These are phyloP conservation scores for Secale cereale DNA, from an alignment of 176 grass and related monocot species.

Conservation along the genomic window DNA sequence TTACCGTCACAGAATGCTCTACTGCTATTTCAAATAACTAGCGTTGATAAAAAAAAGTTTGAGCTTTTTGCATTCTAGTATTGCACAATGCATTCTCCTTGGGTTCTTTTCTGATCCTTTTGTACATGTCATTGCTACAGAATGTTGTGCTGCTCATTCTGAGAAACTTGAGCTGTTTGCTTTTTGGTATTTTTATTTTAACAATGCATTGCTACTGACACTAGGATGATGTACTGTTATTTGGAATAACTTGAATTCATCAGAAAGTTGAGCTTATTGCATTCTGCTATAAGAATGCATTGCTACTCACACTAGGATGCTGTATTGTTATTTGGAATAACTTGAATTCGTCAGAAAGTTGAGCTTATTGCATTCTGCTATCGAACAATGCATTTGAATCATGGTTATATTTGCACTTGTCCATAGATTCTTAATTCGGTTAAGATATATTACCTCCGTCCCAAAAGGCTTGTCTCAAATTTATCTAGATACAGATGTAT, in stretches of 20 bases:
- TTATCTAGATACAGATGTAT: too few species aligned
- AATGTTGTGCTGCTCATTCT: too few species aligned
- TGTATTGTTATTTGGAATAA: not conserved
- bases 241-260: not conserved
- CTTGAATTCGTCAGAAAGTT: not conserved
- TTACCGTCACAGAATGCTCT: not conserved
- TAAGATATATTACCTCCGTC: not conserved
- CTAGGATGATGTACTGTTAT: not conserved
- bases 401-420: not conserved
- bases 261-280: not conserved
- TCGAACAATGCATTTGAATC: not conserved
- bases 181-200: not conserved
- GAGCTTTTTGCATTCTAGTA: not conserved
- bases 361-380: not conserved
- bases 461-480: too few species aligned
- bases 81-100: too few species aligned
- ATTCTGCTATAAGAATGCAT: not conserved
- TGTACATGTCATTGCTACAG: too few species aligned
- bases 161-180: not conserved
- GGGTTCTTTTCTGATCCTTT: too few species aligned
- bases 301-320: too few species aligned
- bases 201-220: too few species aligned
- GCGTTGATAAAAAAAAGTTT: not conserved
- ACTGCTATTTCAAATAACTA: not conserved
- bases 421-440: not conserved